These are phyloP conservation scores for Stephania japonica DNA, from an alignment of 164 flowering plant species.

Conservation along the genomic window DNA sequence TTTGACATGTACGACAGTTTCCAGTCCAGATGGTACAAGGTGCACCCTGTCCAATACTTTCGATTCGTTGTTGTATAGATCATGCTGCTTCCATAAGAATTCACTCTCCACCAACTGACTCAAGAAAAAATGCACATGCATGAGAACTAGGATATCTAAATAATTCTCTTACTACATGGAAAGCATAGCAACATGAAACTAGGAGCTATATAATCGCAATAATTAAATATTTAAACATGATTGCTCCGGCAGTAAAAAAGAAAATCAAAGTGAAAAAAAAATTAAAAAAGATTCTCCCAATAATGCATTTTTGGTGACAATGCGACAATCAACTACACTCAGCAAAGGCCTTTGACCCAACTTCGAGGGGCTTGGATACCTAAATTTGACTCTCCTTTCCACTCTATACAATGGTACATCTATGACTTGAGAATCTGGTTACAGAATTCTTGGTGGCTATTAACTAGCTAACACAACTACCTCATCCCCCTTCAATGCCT, in stretches of 20 bases:
- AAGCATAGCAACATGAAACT: not conserved
- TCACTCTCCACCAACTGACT: conserved; percentile 74
- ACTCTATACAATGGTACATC: too few relatives aligned
- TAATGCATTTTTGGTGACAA: not conserved
- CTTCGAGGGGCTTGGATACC: too few relatives aligned
- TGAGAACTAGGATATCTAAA: conserved; percentile 9
- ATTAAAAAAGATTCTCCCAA: not conserved
- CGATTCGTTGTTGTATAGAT: conserved; percentile 51
- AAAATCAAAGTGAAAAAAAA: not conserved
- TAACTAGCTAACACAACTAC: too few relatives aligned
- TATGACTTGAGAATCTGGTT: too few relatives aligned
- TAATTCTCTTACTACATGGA: not conserved
- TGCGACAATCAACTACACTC: too few relatives aligned
- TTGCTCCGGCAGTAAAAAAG: not conserved
- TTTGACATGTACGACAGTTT: conserved; percentile 41
- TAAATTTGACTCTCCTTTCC: too few relatives aligned
- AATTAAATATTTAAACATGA: not conserved
- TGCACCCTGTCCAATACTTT: conserved; percentile 48
- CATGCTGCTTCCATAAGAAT: conserved; percentile 68
- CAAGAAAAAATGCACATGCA: conserved; percentile 1
- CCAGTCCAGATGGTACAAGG: conserved; percentile 60
- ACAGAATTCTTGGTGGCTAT: too few relatives aligned
- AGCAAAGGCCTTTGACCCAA: too few relatives aligned
- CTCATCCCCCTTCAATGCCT: too few relatives aligned
- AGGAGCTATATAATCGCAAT: not conserved